These are phyloP conservation scores for Penicillium polonicum DNA, from an alignment of 2,329 filamentous ascomycete genomes.

Conservation along the genomic window DNA sequence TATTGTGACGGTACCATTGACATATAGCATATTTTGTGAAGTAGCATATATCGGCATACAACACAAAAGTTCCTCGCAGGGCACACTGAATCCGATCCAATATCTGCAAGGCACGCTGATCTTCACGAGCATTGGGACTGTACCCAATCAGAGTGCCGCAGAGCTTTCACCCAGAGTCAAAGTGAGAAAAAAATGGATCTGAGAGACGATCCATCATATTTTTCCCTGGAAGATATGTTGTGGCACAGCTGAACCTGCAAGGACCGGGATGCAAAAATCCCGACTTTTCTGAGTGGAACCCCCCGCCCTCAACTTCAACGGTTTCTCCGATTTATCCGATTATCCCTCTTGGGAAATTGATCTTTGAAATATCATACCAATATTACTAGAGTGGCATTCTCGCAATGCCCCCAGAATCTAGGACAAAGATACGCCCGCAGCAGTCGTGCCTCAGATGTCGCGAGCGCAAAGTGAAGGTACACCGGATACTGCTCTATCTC, in stretches of 20 bases:
- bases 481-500: not conserved
- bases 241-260: constrained; percentile 6
- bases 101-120: constrained; percentile 1
- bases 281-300: not conserved
- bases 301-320: not conserved
- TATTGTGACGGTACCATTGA: constrained; percentile 16
- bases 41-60: not conserved
- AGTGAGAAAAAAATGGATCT: not conserved
- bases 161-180: not conserved
- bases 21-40: not conserved
- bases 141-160: not conserved
- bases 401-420: constrained; percentile 11
- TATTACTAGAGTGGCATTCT: not conserved
- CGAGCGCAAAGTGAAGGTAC: constrained; percentile 32
- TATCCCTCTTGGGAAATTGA: not conserved
- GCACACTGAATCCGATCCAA: not conserved
- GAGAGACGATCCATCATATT: not conserved
- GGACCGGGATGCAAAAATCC: not conserved
- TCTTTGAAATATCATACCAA: not conserved
- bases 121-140: not conserved
- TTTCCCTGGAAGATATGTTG: not conserved
- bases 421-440: constrained; percentile 28
- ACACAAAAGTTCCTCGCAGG: not conserved
- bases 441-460: constrained; percentile 32
- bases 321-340: not conserved